Percentiles rank a stretch among this genome's conserved stretches.
phyloP scores from a whole-genome alignment of 441 rosid genomes.

The Croton setiger region DNA sequence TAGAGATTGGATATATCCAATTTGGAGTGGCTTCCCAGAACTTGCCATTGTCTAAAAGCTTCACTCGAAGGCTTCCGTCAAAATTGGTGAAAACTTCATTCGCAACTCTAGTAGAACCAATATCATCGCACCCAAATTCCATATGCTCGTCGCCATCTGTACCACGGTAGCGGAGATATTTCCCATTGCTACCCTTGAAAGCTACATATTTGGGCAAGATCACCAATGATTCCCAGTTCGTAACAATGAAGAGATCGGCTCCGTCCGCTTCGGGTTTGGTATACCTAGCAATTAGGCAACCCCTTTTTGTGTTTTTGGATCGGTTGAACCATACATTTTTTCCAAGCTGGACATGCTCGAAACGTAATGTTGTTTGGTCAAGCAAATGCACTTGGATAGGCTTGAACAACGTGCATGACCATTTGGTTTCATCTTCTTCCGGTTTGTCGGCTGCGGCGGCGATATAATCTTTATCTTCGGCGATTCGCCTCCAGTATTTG shows the following conservation, averaged over 20 bases:
- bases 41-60: background rate
- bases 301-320: background rate
- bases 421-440: background rate
- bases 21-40: background rate
- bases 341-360: constrained; percentile 2
- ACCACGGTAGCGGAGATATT: constrained; percentile 2
- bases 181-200: constrained; percentile 2
- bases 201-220: constrained; percentile 11
- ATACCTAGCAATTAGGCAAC: background rate
- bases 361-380: background rate
- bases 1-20: background rate
- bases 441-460: background rate
- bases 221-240: constrained; percentile 12
- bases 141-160: background rate
- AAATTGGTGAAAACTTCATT: background rate
- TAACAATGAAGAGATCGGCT: background rate
- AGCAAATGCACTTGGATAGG: background rate
- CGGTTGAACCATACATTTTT: background rate
- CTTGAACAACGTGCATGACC: constrained; percentile 13
- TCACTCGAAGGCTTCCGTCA: background rate
- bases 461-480: background rate
- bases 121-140: constrained; percentile 4
- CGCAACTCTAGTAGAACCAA: background rate
- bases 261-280: background rate
- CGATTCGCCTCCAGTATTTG: background rate